A percentile compares a stretch with the other conserved stretches of the same genome.
Evolutionary conservation across 768 basidiomycete genomes (phyloP).

Genomic region (Amylocystis lapponica): DNA sequence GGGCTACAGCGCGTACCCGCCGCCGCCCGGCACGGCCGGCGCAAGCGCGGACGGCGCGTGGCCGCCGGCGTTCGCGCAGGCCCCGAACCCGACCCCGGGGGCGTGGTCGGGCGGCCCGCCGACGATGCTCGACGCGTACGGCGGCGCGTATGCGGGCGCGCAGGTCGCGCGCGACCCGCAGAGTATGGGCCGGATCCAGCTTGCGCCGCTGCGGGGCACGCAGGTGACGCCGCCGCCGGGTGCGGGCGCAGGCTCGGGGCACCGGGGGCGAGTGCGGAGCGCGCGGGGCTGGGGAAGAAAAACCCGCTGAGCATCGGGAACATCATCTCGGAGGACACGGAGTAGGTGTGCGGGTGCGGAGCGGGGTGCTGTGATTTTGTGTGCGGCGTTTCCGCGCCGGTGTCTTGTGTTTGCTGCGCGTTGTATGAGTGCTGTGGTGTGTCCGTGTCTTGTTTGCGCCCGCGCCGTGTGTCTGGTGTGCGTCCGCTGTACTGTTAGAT

Average conservation of each 20-base stretch:
- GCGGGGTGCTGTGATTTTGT: not conserved
- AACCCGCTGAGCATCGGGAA: conserved; percentile 28
- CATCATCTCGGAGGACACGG: conserved; percentile 23
- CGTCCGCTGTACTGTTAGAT: too few relatives aligned
- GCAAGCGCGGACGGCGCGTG: conserved; percentile 7
- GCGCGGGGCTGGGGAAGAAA: conserved; percentile 16
- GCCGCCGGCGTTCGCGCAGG: conserved; percentile 7
- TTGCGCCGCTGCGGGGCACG: conserved; percentile 43
- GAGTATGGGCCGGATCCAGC: conserved; percentile 40
- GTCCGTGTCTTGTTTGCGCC: too few relatives aligned
- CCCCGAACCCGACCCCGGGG: not conserved
- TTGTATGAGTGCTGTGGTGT: too few relatives aligned
- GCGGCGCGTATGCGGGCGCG: conserved; percentile 11
- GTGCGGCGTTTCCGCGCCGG: too few relatives aligned
- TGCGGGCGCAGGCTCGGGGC: conserved; percentile 1
- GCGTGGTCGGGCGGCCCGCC: conserved; percentile 1
- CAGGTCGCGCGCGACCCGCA: conserved; percentile 20
- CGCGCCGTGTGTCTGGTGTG: too few relatives aligned
- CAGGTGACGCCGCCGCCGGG: conserved; percentile 13
- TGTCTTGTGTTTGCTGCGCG: too few relatives aligned
- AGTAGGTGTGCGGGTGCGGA: not conserved
- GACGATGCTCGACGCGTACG: conserved; percentile 1
- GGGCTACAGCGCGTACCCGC: conserved; percentile 22
- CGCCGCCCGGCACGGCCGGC: conserved; percentile 10
- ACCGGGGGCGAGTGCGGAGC: conserved; percentile 1